Conservation (phyloP, 352 stramenopile genomes). For the Pythium pectinolyticum region DNA sequence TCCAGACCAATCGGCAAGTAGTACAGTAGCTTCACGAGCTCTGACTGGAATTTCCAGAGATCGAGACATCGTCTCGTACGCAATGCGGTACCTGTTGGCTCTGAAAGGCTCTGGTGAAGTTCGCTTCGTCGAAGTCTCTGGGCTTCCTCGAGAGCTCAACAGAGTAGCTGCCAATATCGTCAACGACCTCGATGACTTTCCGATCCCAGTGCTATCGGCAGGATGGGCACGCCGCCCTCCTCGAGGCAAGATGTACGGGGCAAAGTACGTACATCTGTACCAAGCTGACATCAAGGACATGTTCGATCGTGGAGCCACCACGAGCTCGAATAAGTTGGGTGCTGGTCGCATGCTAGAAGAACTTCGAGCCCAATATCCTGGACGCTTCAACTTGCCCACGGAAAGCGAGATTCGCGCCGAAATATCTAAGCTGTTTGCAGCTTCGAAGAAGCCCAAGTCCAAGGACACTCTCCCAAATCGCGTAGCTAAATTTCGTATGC, state of each 20-base stretch:
- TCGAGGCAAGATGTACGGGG: not conserved
- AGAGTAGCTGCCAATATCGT: too few species aligned
- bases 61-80: not conserved
- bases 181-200: too few species aligned
- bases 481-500: not conserved
- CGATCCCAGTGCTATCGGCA: too few species aligned
- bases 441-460: not conserved
- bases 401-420: not conserved
- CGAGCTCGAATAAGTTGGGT: not conserved
- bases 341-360: not conserved
- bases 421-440: not conserved
- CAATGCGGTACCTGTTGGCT: not conserved
- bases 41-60: not conserved
- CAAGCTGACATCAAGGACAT: not conserved
- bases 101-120: not conserved
- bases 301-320: not conserved
- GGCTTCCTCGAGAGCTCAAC: too few species aligned
- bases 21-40: not conserved
- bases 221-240: not conserved
- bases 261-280: not conserved
- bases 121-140: not conserved
- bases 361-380: not conserved
- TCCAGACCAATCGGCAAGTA: not conserved
- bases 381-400: not conserved
- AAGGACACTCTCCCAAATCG: not conserved